Conservation (phyloP, 2,329 filamentous ascomycete genomes). For the Exophiala mesophila region DNA sequence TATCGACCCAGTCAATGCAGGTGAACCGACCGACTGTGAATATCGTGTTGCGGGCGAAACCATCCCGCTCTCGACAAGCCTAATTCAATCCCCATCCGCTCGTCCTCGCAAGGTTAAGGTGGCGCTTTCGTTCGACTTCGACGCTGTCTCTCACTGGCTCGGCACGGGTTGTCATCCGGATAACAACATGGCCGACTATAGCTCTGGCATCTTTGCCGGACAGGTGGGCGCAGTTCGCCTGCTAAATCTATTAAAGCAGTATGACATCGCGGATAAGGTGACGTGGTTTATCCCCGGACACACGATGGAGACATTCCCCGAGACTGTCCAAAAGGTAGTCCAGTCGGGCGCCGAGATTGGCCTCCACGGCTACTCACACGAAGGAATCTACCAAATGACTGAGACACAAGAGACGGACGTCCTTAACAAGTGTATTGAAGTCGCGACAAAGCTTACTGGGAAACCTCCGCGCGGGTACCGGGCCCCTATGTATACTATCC, state of each 20-base stretch:
- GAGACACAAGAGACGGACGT: constrained; percentile 69
- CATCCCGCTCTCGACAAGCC: background rate
- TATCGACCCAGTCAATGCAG: constrained; percentile 35
- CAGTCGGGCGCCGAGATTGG: constrained; percentile 36
- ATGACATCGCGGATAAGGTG: constrained; percentile 36
- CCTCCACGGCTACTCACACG: constrained; percentile 65
- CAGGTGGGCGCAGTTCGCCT: constrained; percentile 49
- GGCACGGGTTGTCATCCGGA: constrained; percentile 47
- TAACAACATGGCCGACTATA: constrained; percentile 49
- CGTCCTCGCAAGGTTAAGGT: constrained; percentile 26
- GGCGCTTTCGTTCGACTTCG: constrained; percentile 45
- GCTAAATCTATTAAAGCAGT: constrained; percentile 44
- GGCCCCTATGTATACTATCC: constrained; percentile 36
- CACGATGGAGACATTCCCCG: constrained; percentile 46
- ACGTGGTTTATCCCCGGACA: constrained; percentile 51
- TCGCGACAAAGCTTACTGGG: constrained; percentile 66
- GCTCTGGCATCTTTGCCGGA: constrained; percentile 47
- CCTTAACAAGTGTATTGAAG: constrained; percentile 66
- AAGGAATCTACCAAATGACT: constrained; percentile 66
- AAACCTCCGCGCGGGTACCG: constrained; percentile 55
- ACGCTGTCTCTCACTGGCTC: constrained; percentile 51
- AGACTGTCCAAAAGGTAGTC: constrained; percentile 15
- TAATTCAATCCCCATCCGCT: background rate
- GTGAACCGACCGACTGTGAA: constrained; percentile 31
- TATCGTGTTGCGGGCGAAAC: constrained; percentile 3